Base-by-base conservation (phyloP, 2,329 filamentous ascomycete species). In the Blumeria hordei region DNA sequence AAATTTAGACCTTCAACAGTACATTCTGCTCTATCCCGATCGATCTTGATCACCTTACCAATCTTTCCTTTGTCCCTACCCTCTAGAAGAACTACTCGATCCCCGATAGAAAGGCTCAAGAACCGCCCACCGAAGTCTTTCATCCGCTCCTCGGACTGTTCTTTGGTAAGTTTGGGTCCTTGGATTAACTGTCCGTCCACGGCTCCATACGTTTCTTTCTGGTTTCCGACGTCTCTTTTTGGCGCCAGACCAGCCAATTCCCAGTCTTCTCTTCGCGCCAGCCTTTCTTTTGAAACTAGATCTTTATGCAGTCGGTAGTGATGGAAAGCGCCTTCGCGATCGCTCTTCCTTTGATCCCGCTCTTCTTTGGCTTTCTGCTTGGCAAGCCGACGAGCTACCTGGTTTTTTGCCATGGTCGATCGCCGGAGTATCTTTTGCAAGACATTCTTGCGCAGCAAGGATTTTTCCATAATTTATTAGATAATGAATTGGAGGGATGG, bases 61-160 rank as follows among this genome's bases (percentile, higher is more conserved):
- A 98, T 92, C 70, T 82, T 85, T 63, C 88, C 88, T 70, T 81
- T 83, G 63, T 92, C 84, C 37, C 74, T 75, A 8, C 90, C 88
- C 58, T 82, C 78, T 55, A 87, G 69, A 57, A 96, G 70, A 54
- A 90, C 85, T 35, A 95, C 88, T 57, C 92, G 77, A 68, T 96
- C 92, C 6, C 81, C 80, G 3, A 69, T 64, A 28, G 73, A 75
- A 57, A 88, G 70, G 60, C 79, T 82, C 58, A 85, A 71, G 66
- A 74, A 74, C 60, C 71, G 70, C 56, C 59, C 68, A 56, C 59
- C 68, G 44, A 59, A 56, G 55, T 51, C 57, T 28, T 68, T 62
- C 34, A 72, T 65, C 36, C 66, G 56, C 36, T 63, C 59, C 18
- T 57, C 41, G 45, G 43, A 54, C 43, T 61, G 58, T 45, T 61